These are phyloP conservation scores for Plasmopara halstedii DNA, from an alignment of 352 stramenopile species.

Conservation along the genomic window DNA sequence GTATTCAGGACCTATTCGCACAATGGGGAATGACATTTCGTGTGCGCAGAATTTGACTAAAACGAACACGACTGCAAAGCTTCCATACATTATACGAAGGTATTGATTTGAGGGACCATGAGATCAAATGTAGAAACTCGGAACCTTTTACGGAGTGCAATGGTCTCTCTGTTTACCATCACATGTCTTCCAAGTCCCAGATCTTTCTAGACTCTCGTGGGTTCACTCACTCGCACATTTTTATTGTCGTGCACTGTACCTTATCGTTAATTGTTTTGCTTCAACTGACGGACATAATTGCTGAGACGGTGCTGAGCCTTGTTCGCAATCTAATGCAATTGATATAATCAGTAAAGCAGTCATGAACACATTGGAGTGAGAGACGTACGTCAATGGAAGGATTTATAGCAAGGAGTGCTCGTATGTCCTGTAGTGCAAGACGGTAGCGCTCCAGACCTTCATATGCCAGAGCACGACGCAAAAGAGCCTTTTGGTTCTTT, in stretches of 20 bases:
- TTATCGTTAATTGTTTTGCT: constrained; percentile 57
- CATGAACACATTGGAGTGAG: too few species aligned
- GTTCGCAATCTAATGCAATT: constrained; percentile 60
- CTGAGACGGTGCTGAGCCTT: constrained; percentile 86
- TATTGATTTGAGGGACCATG: constrained; percentile 5
- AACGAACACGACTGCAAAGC: constrained; percentile 13
- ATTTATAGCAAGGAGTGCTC: constrained; percentile 78
- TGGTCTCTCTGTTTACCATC: constrained; percentile 22
- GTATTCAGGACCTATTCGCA: constrained; percentile 8
- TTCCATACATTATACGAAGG: constrained; percentile 39
- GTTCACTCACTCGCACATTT: not conserved
- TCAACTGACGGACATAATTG: constrained; percentile 81
- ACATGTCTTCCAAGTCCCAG: constrained; percentile 11
- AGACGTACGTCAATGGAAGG: constrained; percentile 74
- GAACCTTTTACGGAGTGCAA: constrained; percentile 17
- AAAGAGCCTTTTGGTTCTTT: constrained; percentile 93
- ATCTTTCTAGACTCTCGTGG: constrained; percentile 17
- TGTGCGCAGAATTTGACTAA: constrained; percentile 5
- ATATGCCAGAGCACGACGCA: constrained; percentile 91
- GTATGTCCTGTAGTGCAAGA: constrained; percentile 83
- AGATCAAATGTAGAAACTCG: constrained; percentile 4
- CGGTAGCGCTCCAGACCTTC: constrained; percentile 93
- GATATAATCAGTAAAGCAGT: not conserved
- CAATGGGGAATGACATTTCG: constrained; percentile 3
- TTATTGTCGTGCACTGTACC: not conserved